A percentile compares a stretch with the other conserved stretches of the same genome.
phyloP scores from a whole-genome alignment of 108 stramenopile species.

The Aurantiochytrium sp. region DNA sequence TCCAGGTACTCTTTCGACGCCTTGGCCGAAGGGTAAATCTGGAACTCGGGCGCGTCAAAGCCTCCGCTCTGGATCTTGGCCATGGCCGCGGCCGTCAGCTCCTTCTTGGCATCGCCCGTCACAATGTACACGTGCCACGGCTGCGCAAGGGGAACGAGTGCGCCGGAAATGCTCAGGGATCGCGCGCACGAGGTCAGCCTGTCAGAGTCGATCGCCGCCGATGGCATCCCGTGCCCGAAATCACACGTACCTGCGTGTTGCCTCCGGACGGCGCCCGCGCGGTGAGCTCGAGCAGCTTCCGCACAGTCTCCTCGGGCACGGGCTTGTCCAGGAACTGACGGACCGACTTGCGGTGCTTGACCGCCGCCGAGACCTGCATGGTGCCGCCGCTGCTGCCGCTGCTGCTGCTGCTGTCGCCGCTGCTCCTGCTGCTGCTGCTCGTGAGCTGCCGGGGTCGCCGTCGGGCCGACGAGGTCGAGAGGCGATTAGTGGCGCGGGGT shows the following conservation, averaged over 20 bases:
- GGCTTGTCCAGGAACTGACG: background rate
- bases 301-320: background rate
- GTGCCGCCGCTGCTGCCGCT: no score
- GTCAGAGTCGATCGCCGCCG: no score
- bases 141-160: background rate
- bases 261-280: background rate
- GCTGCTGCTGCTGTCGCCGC: no score
- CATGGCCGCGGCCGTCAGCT: background rate
- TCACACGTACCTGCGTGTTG: background rate
- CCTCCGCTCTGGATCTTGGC: background rate
- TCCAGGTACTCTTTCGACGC: background rate
- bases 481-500: no score
- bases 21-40: background rate
- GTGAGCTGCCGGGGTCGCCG: no score
- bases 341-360: background rate
- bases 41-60: background rate
- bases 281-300: background rate
- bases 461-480: no score
- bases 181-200: no score
- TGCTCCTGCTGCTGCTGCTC: no score
- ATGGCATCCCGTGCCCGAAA: no score
- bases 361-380: background rate
- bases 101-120: background rate
- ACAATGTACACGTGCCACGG: constrained; percentile 18
- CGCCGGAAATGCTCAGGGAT: no score